Evolutionary conservation across 1,284 basidiomycete genomes (phyloP).

Genomic region (Ganoderma lingzhi): DNA sequence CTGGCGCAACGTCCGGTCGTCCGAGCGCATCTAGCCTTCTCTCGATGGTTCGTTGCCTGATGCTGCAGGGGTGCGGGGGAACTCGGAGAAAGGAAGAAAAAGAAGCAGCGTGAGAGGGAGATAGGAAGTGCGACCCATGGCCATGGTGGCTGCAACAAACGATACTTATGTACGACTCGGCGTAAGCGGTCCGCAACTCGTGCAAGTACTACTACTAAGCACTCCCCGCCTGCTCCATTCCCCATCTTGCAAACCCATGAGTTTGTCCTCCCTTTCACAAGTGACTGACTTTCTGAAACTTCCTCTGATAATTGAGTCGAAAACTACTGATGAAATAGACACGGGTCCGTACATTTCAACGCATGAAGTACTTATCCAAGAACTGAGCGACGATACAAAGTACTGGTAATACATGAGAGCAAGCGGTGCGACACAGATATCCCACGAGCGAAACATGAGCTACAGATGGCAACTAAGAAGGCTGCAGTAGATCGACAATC

Average conservation of each 20-base stretch:
- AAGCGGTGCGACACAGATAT: background rate
- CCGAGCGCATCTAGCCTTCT: slow-evolving; percentile 5
- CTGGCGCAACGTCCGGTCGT: slow-evolving; percentile 3
- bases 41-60: background rate
- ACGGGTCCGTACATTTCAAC: too few relatives aligned
- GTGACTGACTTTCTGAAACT: too few relatives aligned
- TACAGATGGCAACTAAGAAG: background rate
- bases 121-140: background rate
- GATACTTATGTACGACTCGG: background rate
- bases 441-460: background rate
- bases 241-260: too few relatives aligned
- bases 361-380: background rate
- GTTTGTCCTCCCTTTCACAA: too few relatives aligned
- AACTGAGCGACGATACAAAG: background rate
- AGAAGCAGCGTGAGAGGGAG: background rate
- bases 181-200: too few relatives aligned
- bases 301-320: too few relatives aligned
- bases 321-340: too few relatives aligned
- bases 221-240: too few relatives aligned
- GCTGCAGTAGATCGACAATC: background rate
- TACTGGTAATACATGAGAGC: background rate
- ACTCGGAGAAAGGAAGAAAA: background rate
- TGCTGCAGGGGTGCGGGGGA: background rate
- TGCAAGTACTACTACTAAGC: too few relatives aligned
- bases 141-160: background rate